Percentiles rank a stretch among this genome's conserved stretches.
Evolutionary conservation across 2,329 filamentous ascomycete genomes (phyloP).

Genomic region (Atkinsonella hypoxylon): DNA sequence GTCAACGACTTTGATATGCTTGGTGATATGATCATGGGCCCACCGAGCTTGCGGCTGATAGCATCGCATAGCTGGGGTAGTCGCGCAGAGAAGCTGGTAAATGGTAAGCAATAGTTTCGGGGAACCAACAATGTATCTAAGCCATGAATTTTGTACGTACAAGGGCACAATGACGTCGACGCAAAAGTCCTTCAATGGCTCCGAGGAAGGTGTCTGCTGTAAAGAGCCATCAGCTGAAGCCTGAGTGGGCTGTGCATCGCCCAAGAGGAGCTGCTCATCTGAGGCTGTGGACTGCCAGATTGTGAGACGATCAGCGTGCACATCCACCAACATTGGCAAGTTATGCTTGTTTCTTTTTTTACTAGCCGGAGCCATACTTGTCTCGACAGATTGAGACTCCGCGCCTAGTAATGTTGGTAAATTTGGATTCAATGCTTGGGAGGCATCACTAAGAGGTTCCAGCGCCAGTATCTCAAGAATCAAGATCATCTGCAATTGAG

Average conservation of each 20-base stretch:
- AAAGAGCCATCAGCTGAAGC: conserved; percentile 22
- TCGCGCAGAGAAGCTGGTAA: conserved; percentile 55
- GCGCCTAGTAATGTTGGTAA: conserved; percentile 33
- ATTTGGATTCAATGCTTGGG: conserved; percentile 31
- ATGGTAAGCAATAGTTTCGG: conserved; percentile 21
- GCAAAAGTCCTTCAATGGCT: conserved; percentile 65
- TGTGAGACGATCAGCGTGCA: conserved; percentile 65
- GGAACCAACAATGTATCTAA: background rate
- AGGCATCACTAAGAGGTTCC: conserved; percentile 37
- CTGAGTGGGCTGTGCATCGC: conserved; percentile 32
- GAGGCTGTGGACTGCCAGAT: conserved; percentile 73
- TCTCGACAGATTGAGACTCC: conserved; percentile 13
- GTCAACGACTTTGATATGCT: conserved; percentile 38
- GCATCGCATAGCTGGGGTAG: conserved; percentile 59
- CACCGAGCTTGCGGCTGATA: conserved; percentile 66
- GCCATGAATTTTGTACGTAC: conserved; percentile 29
- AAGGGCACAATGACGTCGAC: conserved; percentile 72
- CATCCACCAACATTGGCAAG: conserved; percentile 52
- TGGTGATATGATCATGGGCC: conserved; percentile 48
- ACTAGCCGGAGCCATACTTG: conserved; percentile 17
- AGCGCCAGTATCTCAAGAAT: conserved; percentile 66
- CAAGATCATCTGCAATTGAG: conserved; percentile 68
- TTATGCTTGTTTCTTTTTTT: conserved; percentile 54
- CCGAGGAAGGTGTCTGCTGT: conserved; percentile 33
- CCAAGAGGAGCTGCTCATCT: conserved; percentile 40